phyloP scores from a whole-genome alignment of 2,329 filamentous ascomycete species.

The Ophiobolus disseminans region DNA sequence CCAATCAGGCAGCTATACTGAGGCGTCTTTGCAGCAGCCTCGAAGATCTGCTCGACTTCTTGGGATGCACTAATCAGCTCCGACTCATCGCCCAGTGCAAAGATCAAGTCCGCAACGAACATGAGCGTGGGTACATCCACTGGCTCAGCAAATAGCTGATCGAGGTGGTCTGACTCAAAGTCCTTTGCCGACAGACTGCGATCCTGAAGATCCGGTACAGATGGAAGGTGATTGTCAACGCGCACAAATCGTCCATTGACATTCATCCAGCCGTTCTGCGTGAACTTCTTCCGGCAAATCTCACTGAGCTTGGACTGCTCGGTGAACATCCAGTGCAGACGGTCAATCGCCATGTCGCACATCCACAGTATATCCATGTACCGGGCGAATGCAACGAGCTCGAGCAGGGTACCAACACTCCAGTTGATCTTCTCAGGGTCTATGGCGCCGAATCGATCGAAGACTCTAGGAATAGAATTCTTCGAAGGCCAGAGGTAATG shows the following conservation, averaged over 20 bases:
- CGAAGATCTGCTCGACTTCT: not conserved
- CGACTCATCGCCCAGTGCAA: not conserved
- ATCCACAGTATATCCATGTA: not conserved
- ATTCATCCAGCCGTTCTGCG: not conserved
- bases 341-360: conserved; percentile 1
- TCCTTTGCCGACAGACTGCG: not conserved
- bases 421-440: not conserved
- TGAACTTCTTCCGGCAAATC: too few relatives aligned
- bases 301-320: not conserved
- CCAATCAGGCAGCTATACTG: not conserved
- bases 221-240: not conserved
- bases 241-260: not conserved
- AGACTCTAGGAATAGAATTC: not conserved
- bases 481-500: conserved; percentile 9
- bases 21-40: not conserved
- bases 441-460: not conserved
- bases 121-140: not conserved
- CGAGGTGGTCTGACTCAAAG: not conserved
- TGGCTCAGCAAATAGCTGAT: not conserved
- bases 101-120: not conserved
- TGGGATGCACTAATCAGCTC: not conserved
- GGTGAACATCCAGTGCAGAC: not conserved
- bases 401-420: not conserved
- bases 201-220: not conserved
- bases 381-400: not conserved